A percentile compares a stretch with the other conserved stretches of the same genome.
These are phyloP conservation scores for Aspergillus aculeatinus DNA, from an alignment of 2,329 filamentous ascomycete species.

Conservation along the genomic window DNA sequence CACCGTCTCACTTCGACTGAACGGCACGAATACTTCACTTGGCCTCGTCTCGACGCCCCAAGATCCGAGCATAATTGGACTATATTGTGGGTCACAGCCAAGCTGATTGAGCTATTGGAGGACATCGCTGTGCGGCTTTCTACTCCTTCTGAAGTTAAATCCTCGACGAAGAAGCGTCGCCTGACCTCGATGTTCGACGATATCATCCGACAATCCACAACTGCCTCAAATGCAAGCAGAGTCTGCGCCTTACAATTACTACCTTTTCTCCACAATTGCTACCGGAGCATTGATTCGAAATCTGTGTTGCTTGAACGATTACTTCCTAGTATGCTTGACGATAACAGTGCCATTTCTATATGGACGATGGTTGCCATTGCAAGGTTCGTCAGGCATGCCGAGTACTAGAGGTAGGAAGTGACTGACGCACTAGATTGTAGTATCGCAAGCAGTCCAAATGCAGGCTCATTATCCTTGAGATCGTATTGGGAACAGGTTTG, in stretches of 20 bases:
- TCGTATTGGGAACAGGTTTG: slow-evolving; percentile 69
- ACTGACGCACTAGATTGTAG: slow-evolving; percentile 25
- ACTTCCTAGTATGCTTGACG: slow-evolving; percentile 63
- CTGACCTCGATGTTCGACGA: slow-evolving; percentile 38
- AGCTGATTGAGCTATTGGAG: slow-evolving; percentile 41
- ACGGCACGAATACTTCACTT: slow-evolving; percentile 39
- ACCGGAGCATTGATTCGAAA: slow-evolving; percentile 54
- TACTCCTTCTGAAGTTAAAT: slow-evolving; percentile 14
- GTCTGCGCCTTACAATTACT: slow-evolving; percentile 56
- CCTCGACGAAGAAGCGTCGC: slow-evolving; percentile 37
- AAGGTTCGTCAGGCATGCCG: slow-evolving; percentile 56
- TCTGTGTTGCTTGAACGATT: slow-evolving; percentile 59
- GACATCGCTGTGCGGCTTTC: slow-evolving; percentile 18
- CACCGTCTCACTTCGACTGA: slow-evolving; percentile 29
- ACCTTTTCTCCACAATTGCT: slow-evolving; percentile 51
- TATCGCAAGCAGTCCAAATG: slow-evolving; percentile 31
- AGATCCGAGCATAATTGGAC: slow-evolving; percentile 44
- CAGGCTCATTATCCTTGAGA: slow-evolving; percentile 45
- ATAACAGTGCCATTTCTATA: slow-evolving; percentile 64
- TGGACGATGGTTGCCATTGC: slow-evolving; percentile 86
- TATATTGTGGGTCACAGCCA: slow-evolving; percentile 40
- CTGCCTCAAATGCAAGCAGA: slow-evolving; percentile 40
- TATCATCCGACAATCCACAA: slow-evolving; percentile 36
- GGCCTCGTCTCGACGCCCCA: slow-evolving; percentile 36
- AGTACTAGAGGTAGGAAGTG: background rate